Evolutionary conservation across 2,329 filamentous ascomycete genomes (phyloP).

Genomic region (Pseudophaeomoniella oleicola): DNA sequence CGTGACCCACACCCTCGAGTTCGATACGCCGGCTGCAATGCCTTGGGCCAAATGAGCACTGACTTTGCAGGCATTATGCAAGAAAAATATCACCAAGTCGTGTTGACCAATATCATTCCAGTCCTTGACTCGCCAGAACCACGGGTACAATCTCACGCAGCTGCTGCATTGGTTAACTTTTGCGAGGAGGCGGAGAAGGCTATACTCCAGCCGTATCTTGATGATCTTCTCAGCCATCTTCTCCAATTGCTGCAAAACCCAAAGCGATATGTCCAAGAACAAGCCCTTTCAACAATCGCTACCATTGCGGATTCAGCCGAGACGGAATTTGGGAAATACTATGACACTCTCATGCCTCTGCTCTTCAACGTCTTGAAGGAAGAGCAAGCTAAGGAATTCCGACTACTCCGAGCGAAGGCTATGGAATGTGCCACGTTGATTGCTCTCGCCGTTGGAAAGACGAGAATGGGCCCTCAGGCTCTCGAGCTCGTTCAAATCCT

Average conservation of each 20-base stretch:
- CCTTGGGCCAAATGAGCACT: conserved; percentile 98
- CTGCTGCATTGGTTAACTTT: conserved; percentile 96
- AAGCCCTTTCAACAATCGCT: conserved; percentile 92
- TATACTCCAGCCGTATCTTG: conserved; percentile 83
- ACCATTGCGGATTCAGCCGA: conserved; percentile 98
- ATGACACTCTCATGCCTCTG: conserved; percentile 88
- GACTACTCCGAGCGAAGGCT: conserved; percentile 82
- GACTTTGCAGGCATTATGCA: conserved; percentile 98
- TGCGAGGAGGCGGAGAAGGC: conserved; percentile 94
- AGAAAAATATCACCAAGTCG: conserved; percentile 76
- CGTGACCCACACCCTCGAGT: conserved; percentile 85
- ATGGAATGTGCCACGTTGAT: conserved; percentile 99
- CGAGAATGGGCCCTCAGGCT: conserved; percentile 77
- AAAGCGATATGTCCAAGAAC: conserved; percentile 94
- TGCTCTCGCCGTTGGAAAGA: conserved; percentile 80
- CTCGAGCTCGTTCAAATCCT: conserved; percentile 76
- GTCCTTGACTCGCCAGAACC: conserved; percentile 82
- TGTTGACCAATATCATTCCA: conserved; percentile 82
- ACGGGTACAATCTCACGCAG: conserved; percentile 90
- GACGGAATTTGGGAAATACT: conserved; percentile 87
- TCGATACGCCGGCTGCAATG: conserved; percentile 94
- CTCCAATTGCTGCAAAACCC: conserved; percentile 79
- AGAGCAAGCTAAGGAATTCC: conserved; percentile 86
- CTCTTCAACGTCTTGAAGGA: conserved; percentile 78
- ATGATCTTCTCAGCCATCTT: conserved; percentile 69